Percentiles rank a stretch among this genome's conserved stretches.
Evolutionary conservation across 108 stramenopile genomes (phyloP).

Genomic region (Cyclotella distinguenda): DNA sequence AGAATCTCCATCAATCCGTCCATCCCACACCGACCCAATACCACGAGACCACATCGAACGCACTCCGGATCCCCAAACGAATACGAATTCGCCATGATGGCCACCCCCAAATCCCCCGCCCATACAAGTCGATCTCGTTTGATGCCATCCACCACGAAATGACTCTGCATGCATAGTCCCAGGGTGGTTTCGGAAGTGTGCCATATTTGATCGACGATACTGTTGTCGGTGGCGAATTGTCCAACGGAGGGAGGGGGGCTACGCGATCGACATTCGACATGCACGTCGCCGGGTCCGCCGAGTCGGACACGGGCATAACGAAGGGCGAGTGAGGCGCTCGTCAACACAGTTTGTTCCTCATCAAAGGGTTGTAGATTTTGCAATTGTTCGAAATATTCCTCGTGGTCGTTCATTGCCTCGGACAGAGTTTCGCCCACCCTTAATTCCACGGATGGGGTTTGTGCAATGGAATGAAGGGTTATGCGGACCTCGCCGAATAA

Average conservation of each 20-base stretch:
- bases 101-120: slow-evolving; percentile 46
- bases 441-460: slow-evolving; percentile 10
- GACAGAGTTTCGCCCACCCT: slow-evolving; percentile 37
- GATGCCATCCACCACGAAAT: slow-evolving; percentile 46
- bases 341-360: not conserved
- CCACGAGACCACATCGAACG: slow-evolving; percentile 31
- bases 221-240: too few species aligned
- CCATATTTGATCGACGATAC: slow-evolving; percentile 36
- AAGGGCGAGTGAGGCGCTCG: slow-evolving; percentile 29
- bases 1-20: not conserved
- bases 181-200: slow-evolving; percentile 25
- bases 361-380: slow-evolving; percentile 6
- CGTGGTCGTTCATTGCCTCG: slow-evolving; percentile 44
- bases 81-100: slow-evolving; percentile 31
- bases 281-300: not conserved
- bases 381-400: slow-evolving; percentile 37
- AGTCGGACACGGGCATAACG: slow-evolving; percentile 33
- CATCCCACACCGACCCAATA: slow-evolving; percentile 44
- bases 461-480: not conserved
- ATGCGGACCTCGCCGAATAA: slow-evolving; percentile 25
- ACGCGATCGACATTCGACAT: not conserved
- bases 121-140: slow-evolving; percentile 50
- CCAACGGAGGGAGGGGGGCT: too few species aligned
- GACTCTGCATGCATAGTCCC: slow-evolving; percentile 28
- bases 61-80: slow-evolving; percentile 20